Base-by-base conservation (phyloP, 441 rosid species). In the Pelargonium myrrhifolium region DNA sequence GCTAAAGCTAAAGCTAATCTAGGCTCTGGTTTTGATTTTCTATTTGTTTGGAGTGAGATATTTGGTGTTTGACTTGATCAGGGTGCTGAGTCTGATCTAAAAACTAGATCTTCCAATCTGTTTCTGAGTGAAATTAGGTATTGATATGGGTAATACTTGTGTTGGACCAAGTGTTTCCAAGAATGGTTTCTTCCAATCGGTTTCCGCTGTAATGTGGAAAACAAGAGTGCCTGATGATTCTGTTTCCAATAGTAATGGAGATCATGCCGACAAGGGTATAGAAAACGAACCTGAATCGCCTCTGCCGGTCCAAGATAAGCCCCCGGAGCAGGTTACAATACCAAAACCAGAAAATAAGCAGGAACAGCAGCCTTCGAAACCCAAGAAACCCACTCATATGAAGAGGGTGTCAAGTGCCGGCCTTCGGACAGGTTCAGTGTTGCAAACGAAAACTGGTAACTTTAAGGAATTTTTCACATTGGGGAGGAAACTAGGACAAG, bases 401-500 rank as follows among this genome's bases (percentile, higher is more conserved):
- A 86, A 69, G 75, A 88, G 96, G 83, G 86, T 88, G 28, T 62
- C 92, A 2, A 90, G 98, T 74, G 98, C 98, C 18, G 97, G 97
- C 67, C 92, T 88, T 6, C 84, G 84, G 76, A 78, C 84, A 12
- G 93, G 81, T 61, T 87, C 93, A 4, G 96, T 92, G 24, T 75
- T 92, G 47, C 91, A 84, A 73, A 85, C 88, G 22, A 81, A 78
- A 78, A 90, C 98, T 6, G 95, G 86, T 47, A 85, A 84, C 66
- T 85, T 92, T 35, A 92, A 86, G 80, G 97, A 90, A 68, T 84
- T 86, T 15, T 92, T 76, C 66, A 82, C 69, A 45, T 18, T 88
- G 73, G 98, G 98, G 68, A 90, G 79, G 87, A 92, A 90, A 83
- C 84, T 92, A 31, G 98, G 98, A 64, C 98, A 92, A 76, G 98